A percentile compares a stretch with the other conserved stretches of the same genome.
phyloP scores from a whole-genome alignment of 768 basidiomycete genomes.

The Psilocybe azurescens region DNA sequence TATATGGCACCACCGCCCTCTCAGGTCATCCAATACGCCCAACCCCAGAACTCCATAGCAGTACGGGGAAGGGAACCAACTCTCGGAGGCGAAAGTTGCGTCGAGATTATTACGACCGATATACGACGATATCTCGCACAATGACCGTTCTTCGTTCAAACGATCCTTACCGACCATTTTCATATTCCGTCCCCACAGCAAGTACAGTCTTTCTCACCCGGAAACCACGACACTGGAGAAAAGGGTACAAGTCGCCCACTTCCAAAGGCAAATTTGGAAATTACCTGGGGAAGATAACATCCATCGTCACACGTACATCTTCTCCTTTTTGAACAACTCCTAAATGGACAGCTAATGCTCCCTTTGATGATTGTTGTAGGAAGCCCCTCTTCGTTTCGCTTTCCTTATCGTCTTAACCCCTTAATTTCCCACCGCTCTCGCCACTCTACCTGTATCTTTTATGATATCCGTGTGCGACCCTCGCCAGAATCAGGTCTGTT shows the following conservation, averaged over 20 bases:
- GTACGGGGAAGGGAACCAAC: background rate
- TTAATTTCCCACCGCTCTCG: slow-evolving; percentile 13
- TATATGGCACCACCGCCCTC: background rate
- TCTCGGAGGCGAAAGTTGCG: slow-evolving; percentile 5
- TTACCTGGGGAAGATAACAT: slow-evolving; percentile 17
- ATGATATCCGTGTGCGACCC: slow-evolving; percentile 19
- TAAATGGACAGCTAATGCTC: background rate
- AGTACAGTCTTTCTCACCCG: slow-evolving; percentile 9
- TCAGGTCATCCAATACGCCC: slow-evolving; percentile 5
- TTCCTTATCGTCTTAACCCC: slow-evolving; percentile 12
- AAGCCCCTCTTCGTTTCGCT: slow-evolving; percentile 9
- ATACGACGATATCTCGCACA: slow-evolving; percentile 14
- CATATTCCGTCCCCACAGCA: background rate
- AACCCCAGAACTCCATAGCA: slow-evolving; percentile 1
- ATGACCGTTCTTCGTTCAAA: slow-evolving; percentile 10
- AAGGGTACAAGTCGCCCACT: slow-evolving; percentile 20
- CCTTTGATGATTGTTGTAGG: background rate
- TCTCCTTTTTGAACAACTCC: background rate
- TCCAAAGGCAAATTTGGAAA: slow-evolving; percentile 15
- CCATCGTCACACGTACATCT: slow-evolving; percentile 14
- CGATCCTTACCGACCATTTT: slow-evolving; percentile 4
- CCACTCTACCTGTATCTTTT: slow-evolving; percentile 6
- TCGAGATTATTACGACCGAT: slow-evolving; percentile 11
- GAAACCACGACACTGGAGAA: slow-evolving; percentile 19
- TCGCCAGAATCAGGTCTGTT: slow-evolving; percentile 4